Evolutionary conservation across 2,329 filamentous ascomycete genomes (phyloP).

Genomic region (Pseudocercospora vitis): DNA sequence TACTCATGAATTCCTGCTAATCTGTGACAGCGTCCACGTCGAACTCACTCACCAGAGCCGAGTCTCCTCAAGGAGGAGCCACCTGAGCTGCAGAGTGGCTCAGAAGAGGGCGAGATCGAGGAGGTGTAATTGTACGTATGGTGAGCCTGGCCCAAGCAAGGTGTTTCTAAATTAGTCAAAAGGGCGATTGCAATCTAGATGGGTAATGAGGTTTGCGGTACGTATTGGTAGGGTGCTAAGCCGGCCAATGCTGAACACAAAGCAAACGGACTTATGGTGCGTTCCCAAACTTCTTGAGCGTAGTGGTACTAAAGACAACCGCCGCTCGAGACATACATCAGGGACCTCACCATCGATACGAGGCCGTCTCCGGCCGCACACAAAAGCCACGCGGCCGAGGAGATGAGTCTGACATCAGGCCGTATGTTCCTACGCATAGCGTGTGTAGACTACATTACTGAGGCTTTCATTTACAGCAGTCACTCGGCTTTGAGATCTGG

Average conservation of each 20-base stretch:
- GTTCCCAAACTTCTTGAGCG: neutral
- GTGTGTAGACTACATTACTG: neutral
- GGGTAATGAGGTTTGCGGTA: neutral
- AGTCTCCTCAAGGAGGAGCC: conserved; percentile 50
- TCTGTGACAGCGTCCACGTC: conserved; percentile 28
- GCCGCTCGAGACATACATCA: too few relatives aligned
- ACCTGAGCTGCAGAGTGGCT: conserved; percentile 73
- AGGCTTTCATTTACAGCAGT: neutral
- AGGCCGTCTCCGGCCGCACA: too few relatives aligned
- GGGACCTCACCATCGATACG: too few relatives aligned
- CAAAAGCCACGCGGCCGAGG: too few relatives aligned
- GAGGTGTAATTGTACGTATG: conserved; percentile 53
- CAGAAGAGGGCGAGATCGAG: conserved; percentile 97
- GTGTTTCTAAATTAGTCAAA: too few relatives aligned
- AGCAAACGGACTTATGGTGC: neutral
- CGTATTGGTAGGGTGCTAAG: neutral
- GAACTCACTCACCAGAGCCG: conserved; percentile 28
- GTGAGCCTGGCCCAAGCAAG: too few relatives aligned
- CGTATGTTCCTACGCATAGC: neutral
- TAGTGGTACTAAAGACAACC: neutral
- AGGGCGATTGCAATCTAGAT: too few relatives aligned
- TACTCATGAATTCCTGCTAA: neutral
- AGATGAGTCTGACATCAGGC: neutral
- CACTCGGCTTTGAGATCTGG: too few relatives aligned
- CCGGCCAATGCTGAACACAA: too few relatives aligned